A percentile compares a stretch with the other conserved stretches of the same genome.
phyloP scores from a whole-genome alignment of 2,329 filamentous ascomycete species.

The Exophiala calicioides region DNA sequence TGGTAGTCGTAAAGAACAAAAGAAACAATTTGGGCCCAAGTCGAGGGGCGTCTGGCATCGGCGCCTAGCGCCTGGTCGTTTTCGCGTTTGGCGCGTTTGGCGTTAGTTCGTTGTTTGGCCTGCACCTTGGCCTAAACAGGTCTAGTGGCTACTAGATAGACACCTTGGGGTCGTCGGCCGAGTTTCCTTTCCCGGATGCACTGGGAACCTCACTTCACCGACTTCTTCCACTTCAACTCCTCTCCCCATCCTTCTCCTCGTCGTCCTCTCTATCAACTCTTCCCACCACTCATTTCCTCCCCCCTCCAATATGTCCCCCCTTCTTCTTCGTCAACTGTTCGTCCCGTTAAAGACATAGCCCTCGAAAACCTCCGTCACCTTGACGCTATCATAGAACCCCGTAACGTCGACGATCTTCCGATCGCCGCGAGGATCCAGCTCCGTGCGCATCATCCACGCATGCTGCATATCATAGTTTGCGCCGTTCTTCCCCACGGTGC shows the following conservation, averaged over 20 bases:
- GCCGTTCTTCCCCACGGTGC: conserved; percentile 19
- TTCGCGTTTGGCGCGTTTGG: too few relatives aligned
- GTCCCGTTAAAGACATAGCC: conserved; percentile 14
- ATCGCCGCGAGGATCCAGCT: neutral
- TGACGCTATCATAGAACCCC: conserved; percentile 20
- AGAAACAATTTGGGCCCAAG: neutral
- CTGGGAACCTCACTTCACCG: neutral
- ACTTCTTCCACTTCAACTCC: neutral
- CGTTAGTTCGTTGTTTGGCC: too few relatives aligned
- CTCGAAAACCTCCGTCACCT: conserved; percentile 19
- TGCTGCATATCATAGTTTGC: conserved; percentile 24
- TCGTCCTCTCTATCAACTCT: neutral
- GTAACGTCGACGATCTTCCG: conserved; percentile 21
- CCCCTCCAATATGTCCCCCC: neutral
- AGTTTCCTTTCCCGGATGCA: neutral
- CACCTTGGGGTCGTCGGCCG: neutral
- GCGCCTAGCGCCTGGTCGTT: neutral
- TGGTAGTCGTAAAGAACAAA: too few relatives aligned
- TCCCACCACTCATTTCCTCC: neutral
- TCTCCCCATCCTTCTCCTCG: neutral
- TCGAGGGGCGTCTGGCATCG: neutral
- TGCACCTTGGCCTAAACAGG: neutral
- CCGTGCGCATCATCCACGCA: conserved; percentile 21
- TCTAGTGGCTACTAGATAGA: neutral
- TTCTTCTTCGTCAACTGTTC: neutral